These are phyloP conservation scores for Cladosporium sp. DNA, from an alignment of 2,329 filamentous ascomycete genomes.

Conservation along the genomic window DNA sequence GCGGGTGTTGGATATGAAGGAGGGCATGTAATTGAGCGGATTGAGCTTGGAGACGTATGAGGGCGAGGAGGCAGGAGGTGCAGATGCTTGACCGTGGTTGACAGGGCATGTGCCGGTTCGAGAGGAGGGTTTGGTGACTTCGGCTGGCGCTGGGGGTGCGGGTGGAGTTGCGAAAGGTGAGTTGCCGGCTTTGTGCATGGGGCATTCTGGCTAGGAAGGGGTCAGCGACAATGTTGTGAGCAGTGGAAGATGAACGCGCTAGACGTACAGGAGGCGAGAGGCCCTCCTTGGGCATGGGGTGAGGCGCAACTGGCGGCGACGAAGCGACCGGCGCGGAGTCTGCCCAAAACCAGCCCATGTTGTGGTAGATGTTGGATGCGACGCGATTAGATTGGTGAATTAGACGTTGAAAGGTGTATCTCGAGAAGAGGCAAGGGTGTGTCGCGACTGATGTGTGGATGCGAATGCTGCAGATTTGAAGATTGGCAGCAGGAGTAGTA, in stretches of 20 bases:
- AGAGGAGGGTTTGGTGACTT: slow-evolving; percentile 10
- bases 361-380: background rate
- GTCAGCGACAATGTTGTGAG: slow-evolving; percentile 14
- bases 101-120: slow-evolving; percentile 29
- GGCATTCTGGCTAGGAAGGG: slow-evolving; percentile 54
- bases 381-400: too few species aligned
- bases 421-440: background rate
- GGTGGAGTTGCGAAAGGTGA: slow-evolving; percentile 20
- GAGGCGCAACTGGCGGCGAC: slow-evolving; percentile 38
- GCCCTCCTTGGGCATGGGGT: slow-evolving; percentile 39
- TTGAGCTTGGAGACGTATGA: slow-evolving; percentile 62
- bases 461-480: background rate
- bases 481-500: background rate
- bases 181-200: slow-evolving; percentile 55
- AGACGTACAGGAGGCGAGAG: slow-evolving; percentile 51
- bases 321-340: slow-evolving; percentile 37
- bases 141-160: slow-evolving; percentile 24
- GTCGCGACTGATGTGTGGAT: background rate
- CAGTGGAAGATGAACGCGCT: background rate
- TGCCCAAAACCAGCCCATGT: slow-evolving; percentile 69
- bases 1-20: slow-evolving; percentile 71
- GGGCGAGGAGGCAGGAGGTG: slow-evolving; percentile 22
- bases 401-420: too few species aligned
- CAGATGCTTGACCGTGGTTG: slow-evolving; percentile 29
- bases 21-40: slow-evolving; percentile 93